Evolutionary conservation across 2,329 filamentous ascomycete species (phyloP).

Genomic region (Xylaria arbuscula): DNA sequence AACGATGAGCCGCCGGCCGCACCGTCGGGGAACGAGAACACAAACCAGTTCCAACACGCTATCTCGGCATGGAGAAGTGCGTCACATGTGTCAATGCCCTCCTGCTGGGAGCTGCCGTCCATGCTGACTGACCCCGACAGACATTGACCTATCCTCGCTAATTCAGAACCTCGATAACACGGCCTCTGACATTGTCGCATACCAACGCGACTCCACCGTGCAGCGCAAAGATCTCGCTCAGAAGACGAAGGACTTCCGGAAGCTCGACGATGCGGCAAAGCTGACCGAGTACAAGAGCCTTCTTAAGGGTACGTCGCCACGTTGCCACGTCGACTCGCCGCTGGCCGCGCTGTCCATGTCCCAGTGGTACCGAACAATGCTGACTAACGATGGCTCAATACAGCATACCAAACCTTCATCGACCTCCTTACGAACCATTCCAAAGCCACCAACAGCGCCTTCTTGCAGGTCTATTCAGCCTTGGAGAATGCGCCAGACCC

Average conservation of each 20-base stretch:
- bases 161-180: constrained; percentile 89
- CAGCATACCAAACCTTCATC: constrained; percentile 97
- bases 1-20: constrained; percentile 40
- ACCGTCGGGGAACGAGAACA: constrained; percentile 60
- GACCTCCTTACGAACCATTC: constrained; percentile 96
- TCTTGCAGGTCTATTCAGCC: constrained; percentile 91
- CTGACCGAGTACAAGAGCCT: constrained; percentile 88
- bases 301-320: constrained; percentile 74
- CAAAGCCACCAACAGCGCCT: constrained; percentile 92
- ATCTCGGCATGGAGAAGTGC: constrained; percentile 96
- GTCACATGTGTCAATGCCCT: constrained; percentile 40
- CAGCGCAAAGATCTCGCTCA: constrained; percentile 98
- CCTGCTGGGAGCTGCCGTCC: constrained; percentile 26
- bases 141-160: constrained; percentile 85
- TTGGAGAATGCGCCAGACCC: constrained; percentile 96
- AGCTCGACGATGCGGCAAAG: constrained; percentile 87
- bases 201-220: constrained; percentile 94
- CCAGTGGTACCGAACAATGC: not conserved
- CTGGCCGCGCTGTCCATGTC: not conserved
- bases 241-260: constrained; percentile 98
- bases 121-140: constrained; percentile 59
- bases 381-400: constrained; percentile 24
- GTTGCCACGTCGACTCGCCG: constrained; percentile 19
- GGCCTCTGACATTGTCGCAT: constrained; percentile 92
- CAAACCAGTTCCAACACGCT: constrained; percentile 96